Conservation (phyloP, 208 protist species). For the Crithidia brevicula region DNA sequence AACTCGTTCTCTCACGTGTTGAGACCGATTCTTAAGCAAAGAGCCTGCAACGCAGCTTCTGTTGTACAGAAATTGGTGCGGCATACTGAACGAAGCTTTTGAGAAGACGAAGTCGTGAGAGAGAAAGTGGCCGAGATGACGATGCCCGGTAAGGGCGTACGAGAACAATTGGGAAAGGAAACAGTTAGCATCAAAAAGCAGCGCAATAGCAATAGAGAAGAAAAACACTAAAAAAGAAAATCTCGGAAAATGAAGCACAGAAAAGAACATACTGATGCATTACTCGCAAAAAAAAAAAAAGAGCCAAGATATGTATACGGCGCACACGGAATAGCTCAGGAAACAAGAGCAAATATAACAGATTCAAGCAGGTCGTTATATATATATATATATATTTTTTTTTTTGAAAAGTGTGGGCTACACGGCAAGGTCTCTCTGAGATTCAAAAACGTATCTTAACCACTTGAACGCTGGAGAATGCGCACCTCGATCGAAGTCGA, state of each 20-base stretch:
- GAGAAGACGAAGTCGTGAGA: neutral
- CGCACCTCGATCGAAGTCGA: too few species aligned
- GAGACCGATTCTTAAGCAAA: neutral
- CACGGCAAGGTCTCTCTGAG: too few species aligned
- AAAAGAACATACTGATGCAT: conserved; percentile 4
- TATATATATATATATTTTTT: too few species aligned
- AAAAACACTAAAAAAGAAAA: neutral
- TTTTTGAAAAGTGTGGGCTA: too few species aligned
- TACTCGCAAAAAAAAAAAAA: conserved; percentile 17
- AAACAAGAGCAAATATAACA: too few species aligned
- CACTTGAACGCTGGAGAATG: too few species aligned
- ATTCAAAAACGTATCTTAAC: too few species aligned
- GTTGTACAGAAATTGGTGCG: neutral
- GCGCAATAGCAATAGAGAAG: conserved; percentile 3
- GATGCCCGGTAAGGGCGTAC: too few species aligned
- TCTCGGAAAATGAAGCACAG: neutral
- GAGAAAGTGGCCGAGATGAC: neutral
- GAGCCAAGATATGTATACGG: too few species aligned
- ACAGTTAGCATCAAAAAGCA: conserved; percentile 4
- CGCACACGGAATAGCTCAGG: too few species aligned
- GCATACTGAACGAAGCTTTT: neutral
- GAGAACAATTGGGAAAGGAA: too few species aligned
- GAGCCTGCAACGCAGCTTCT: neutral
- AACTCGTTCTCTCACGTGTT: neutral
- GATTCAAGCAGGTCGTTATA: too few species aligned